Evolutionary conservation across 768 basidiomycete genomes (phyloP).

Genomic region (Russula sp.): DNA sequence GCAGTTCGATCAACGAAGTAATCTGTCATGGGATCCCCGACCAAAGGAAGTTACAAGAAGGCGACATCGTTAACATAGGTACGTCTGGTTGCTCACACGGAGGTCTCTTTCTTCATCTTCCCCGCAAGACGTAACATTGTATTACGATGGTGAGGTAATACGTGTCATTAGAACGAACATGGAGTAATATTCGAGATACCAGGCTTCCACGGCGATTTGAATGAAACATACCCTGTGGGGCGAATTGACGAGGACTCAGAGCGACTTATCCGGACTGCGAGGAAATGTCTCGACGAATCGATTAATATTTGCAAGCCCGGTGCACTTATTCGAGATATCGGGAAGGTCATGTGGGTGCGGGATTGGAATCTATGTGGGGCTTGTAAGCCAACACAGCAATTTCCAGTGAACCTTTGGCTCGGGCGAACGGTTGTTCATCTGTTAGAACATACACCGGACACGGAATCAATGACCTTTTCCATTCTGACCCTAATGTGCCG

Average conservation of each 20-base stretch:
- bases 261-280: conserved; percentile 75
- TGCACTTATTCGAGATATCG: conserved; percentile 79
- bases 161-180: conserved; percentile 1
- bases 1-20: conserved; percentile 85
- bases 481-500: conserved; percentile 78
- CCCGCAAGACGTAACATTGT: conserved; percentile 64
- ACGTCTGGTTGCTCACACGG: conserved; percentile 22
- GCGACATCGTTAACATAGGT: conserved; percentile 97
- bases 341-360: conserved; percentile 68
- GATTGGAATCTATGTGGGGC: conserved; percentile 14
- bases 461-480: conserved; percentile 84
- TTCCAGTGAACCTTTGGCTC: conserved; percentile 74
- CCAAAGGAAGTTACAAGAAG: conserved; percentile 72
- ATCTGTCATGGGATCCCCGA: conserved; percentile 98
- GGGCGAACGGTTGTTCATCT: conserved; percentile 77
- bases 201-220: conserved; percentile 91
- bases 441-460: conserved; percentile 91
- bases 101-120: conserved; percentile 11
- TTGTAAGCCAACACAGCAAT: background rate
- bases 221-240: conserved; percentile 89
- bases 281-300: conserved; percentile 78
- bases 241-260: conserved; percentile 75
- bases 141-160: conserved; percentile 55
- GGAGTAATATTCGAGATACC: background rate
- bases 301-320: conserved; percentile 95